These are phyloP conservation scores for Chaetomium sp. DNA, from an alignment of 2,329 filamentous ascomycete genomes.

Conservation along the genomic window DNA sequence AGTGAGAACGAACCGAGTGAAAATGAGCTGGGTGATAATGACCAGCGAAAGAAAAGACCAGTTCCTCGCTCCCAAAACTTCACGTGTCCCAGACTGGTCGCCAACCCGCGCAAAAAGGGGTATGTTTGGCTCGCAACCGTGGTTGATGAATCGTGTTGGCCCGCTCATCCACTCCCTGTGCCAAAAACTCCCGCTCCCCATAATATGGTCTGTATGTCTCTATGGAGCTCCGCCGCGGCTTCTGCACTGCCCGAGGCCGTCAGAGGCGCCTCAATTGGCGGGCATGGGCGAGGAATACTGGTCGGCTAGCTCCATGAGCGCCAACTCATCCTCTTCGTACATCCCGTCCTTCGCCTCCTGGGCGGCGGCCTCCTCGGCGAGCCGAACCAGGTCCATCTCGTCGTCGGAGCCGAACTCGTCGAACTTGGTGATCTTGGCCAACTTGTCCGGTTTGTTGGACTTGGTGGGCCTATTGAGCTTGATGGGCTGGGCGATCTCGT, in stretches of 20 bases:
- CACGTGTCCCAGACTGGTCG: conserved; percentile 54
- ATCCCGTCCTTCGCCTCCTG: conserved; percentile 7
- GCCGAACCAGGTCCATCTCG: conserved; percentile 8
- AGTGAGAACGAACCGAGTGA: neutral
- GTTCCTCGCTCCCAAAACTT: neutral
- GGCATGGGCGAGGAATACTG: neutral
- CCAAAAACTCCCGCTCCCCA: neutral
- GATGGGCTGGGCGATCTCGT: neutral
- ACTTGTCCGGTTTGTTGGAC: neutral
- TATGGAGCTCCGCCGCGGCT: neutral
- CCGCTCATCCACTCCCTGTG: conserved; percentile 76
- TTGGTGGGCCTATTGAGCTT: neutral
- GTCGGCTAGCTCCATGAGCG: conserved; percentile 18
- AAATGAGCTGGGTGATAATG: neutral
- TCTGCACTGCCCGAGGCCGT: neutral
- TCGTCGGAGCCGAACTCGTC: conserved; percentile 18
- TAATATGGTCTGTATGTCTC: too few relatives aligned
- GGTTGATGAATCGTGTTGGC: conserved; percentile 80
- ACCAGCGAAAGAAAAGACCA: neutral
- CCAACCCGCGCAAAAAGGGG: conserved; percentile 78
- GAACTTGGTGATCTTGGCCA: neutral
- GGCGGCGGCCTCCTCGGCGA: conserved; percentile 17
- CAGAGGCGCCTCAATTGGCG: neutral
- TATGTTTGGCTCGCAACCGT: conserved; percentile 78
- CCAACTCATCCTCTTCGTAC: conserved; percentile 10